phyloP scores from a whole-genome alignment of 768 basidiomycete species.

The Lepiota venenata region DNA sequence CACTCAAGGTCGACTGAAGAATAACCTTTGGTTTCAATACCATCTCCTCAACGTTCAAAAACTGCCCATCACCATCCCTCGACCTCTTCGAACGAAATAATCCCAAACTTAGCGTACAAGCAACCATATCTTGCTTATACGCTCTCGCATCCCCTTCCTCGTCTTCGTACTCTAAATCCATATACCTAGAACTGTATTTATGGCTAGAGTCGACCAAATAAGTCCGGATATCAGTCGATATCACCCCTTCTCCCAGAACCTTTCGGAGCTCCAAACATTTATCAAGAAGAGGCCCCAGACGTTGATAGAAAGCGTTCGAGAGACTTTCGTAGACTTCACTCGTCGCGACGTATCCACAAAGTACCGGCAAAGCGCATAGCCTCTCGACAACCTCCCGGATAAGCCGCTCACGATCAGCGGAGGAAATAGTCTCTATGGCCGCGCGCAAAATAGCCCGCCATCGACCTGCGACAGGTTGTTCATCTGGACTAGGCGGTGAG shows the following conservation, averaged over 20 bases:
- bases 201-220: conserved; percentile 13
- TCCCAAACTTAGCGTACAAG: conserved; percentile 12
- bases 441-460: conserved; percentile 37
- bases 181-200: conserved; percentile 12
- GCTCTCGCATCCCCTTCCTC: conserved; percentile 1
- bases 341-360: neutral
- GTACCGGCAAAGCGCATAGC: neutral
- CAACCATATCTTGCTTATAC: conserved; percentile 7
- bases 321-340: conserved; percentile 3
- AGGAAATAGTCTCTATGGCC: conserved; percentile 12
- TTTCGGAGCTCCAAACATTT: conserved; percentile 21
- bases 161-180: conserved; percentile 27
- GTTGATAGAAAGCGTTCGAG: conserved; percentile 17
- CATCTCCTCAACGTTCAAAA: neutral
- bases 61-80: conserved; percentile 5
- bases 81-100: neutral
- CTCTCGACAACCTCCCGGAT: neutral
- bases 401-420: neutral
- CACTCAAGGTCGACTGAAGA: conserved; percentile 14
- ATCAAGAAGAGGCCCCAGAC: conserved; percentile 24
- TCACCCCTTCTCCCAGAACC: conserved; percentile 25
- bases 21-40: conserved; percentile 14
- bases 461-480: conserved; percentile 37
- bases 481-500: conserved; percentile 24
- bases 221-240: conserved; percentile 22